Percentiles rank a stretch among this genome's conserved stretches.
Conservation (phyloP, 768 basidiomycete genomes). For the Russula abietina region DNA sequence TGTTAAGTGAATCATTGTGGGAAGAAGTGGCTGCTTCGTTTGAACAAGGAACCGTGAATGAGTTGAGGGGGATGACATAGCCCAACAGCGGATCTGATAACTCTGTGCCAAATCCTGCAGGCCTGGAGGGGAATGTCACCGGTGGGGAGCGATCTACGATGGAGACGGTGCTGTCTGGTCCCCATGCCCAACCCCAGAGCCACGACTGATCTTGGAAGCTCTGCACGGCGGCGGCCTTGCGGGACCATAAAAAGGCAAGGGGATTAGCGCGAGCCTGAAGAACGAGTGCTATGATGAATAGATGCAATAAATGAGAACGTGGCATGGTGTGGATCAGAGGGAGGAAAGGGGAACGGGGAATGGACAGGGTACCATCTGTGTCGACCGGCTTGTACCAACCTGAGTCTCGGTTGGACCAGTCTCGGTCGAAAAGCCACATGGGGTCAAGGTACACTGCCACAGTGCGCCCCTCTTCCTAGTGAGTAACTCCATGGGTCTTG, state of each 20-base stretch:
- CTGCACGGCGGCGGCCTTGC: constrained; percentile 27
- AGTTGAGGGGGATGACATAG: constrained; percentile 35
- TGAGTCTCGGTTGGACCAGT: no score
- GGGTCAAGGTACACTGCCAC: no score
- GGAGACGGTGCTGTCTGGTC: constrained; percentile 48
- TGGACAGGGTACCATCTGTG: background rate
- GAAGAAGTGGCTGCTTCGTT: constrained; percentile 18
- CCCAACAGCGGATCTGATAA: constrained; percentile 46
- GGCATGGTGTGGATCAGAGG: constrained; percentile 7
- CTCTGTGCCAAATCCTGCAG: constrained; percentile 72
- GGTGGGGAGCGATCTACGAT: constrained; percentile 70
- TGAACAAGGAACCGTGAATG: constrained; percentile 41
- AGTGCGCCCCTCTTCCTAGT: no score
- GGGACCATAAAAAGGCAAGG: constrained; percentile 29
- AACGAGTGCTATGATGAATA: constrained; percentile 9
- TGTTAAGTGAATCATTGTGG: constrained; percentile 34
- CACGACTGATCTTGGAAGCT: constrained; percentile 30
- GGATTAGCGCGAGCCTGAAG: constrained; percentile 3
- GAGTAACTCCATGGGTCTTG: no score
- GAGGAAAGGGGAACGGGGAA: background rate
- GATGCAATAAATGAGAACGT: background rate
- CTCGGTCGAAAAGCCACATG: no score
- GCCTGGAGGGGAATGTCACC: constrained; percentile 62
- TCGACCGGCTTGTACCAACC: no score
- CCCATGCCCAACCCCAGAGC: constrained; percentile 39